These are phyloP conservation scores for Fremontodendron californicum DNA, from an alignment of 345 rosid species.

Conservation along the genomic window DNA sequence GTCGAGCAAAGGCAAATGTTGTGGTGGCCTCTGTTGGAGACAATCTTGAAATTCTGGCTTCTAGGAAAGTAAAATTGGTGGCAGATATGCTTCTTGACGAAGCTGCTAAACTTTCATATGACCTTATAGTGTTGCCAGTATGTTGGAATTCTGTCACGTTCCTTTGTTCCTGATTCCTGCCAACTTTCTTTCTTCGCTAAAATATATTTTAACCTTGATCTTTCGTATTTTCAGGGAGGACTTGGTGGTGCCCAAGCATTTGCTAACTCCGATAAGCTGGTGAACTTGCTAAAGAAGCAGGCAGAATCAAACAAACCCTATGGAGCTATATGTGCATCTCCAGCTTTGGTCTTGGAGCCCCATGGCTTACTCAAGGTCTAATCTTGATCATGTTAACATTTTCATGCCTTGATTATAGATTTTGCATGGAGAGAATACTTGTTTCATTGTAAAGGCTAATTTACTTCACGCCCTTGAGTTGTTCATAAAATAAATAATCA, in stretches of 20 bases:
- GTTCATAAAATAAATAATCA: background rate
- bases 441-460: background rate
- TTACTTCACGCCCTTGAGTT: background rate
- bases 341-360: too few relatives aligned
- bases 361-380: too few relatives aligned
- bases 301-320: too few relatives aligned
- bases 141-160: slow-evolving; percentile 21
- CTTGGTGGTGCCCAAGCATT: slow-evolving; percentile 62
- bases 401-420: too few relatives aligned
- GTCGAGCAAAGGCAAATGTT: slow-evolving; percentile 82
- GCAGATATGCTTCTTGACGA: slow-evolving; percentile 87
- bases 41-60: slow-evolving; percentile 70
- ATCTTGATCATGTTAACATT: too few relatives aligned
- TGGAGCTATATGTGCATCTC: too few relatives aligned
- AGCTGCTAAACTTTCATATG: slow-evolving; percentile 74
- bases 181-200: too few relatives aligned
- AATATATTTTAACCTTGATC: too few relatives aligned
- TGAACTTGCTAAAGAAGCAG: too few relatives aligned
- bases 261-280: too few relatives aligned
- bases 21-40: slow-evolving; percentile 82
- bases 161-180: too few relatives aligned
- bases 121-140: slow-evolving; percentile 86
- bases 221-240: slow-evolving; percentile 53
- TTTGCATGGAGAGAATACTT: too few relatives aligned
- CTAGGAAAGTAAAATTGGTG: slow-evolving; percentile 76